Conservation (phyloP, 148 eudicot species). For the Rhododendron henanense region DNA sequence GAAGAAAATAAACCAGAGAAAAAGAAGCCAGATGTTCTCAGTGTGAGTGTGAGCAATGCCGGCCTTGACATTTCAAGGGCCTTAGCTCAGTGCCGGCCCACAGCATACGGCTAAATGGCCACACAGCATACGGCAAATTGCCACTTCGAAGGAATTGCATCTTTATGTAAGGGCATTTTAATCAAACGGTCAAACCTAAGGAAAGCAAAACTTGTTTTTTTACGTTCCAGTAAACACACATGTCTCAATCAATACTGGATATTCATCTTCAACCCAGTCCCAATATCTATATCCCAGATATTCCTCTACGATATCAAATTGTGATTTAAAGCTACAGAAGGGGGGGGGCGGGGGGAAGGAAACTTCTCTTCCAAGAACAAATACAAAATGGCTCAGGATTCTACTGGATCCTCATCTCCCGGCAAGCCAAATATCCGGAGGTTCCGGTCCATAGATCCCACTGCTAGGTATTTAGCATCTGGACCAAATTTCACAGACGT, state of each 20-base stretch:
- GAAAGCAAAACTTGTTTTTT: not conserved
- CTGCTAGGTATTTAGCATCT: constrained; percentile 86
- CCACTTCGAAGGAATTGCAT: not conserved
- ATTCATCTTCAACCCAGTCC: not conserved
- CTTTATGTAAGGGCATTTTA: not conserved
- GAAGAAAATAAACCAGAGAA: not conserved
- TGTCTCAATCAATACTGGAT: not conserved
- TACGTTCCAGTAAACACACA: not conserved
- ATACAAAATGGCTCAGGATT: constrained; percentile 26
- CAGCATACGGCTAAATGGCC: not conserved
- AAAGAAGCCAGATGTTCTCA: not conserved
- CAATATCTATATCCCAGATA: not conserved
- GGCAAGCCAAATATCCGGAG: constrained; percentile 91
- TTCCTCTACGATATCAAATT: not conserved
- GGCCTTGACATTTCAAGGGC: no score
- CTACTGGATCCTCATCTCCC: constrained; percentile 38
- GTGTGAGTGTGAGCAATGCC: not conserved
- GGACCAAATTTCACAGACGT: constrained; percentile 75
- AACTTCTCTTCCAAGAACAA: not conserved
- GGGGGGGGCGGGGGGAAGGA: no score
- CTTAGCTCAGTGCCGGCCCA: not conserved
- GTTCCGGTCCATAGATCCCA: constrained; percentile 86
- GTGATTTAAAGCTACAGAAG: not conserved
- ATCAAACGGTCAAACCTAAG: not conserved
- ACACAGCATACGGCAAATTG: not conserved